Percentiles rank a stretch among this genome's conserved stretches.
Conservation (phyloP, 129 eudicot species). For the Cynara cardunculus region DNA sequence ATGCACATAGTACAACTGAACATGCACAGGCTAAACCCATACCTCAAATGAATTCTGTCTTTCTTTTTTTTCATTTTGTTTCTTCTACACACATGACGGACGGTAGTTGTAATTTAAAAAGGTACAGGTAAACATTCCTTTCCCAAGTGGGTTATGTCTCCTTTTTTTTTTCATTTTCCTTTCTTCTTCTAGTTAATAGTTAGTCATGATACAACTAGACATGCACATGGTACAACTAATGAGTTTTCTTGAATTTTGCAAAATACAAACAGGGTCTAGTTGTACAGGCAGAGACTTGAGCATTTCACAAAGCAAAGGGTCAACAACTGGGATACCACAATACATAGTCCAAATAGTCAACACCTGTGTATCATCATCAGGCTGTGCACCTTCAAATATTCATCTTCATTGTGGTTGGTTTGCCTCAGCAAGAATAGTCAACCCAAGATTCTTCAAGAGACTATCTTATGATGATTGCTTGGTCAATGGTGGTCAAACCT, state of each 20-base stretch:
- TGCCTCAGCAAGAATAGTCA: constrained; percentile 69
- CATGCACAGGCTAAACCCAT: neutral
- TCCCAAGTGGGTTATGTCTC: neutral
- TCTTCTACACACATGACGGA: constrained; percentile 7
- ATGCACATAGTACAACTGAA: constrained; percentile 12
- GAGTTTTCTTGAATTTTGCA: neutral
- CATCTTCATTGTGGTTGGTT: constrained; percentile 78
- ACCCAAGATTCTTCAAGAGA: constrained; percentile 65
- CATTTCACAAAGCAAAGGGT: constrained; percentile 62
- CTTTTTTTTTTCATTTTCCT: neutral
- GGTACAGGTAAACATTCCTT: neutral
- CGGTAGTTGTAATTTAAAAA: neutral
- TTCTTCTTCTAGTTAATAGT: neutral
- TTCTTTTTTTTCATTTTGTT: neutral
- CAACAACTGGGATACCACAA: constrained; percentile 58
- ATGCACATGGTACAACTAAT: constrained; percentile 13
- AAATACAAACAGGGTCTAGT: constrained; percentile 20
- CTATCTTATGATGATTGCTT: constrained; percentile 66
- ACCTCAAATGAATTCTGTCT: neutral
- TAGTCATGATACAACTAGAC: neutral
- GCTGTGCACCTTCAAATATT: constrained; percentile 68
- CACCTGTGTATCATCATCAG: constrained; percentile 51
- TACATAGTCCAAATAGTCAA: constrained; percentile 69
- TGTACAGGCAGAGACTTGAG: constrained; percentile 61
- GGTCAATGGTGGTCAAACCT: constrained; percentile 49